Evolutionary conservation across 2,329 filamentous ascomycete genomes (phyloP).

Genomic region (Pyrenophora seminiperda): DNA sequence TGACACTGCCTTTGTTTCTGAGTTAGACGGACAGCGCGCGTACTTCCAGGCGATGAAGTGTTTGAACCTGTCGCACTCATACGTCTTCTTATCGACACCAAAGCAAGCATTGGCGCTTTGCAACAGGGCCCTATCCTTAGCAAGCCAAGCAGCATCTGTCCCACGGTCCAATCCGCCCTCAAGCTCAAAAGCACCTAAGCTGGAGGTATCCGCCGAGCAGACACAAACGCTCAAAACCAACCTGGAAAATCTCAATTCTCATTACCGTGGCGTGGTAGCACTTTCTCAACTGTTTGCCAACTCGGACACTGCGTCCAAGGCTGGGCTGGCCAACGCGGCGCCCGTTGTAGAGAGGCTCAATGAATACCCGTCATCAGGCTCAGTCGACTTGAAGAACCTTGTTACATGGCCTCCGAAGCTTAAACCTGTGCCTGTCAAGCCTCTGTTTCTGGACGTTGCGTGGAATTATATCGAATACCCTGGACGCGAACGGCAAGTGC

Average conservation of each 20-base stretch:
- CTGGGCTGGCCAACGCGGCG: conserved; percentile 50
- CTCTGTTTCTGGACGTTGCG: conserved; percentile 91
- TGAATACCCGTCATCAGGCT: conserved; percentile 71
- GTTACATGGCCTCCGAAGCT: conserved; percentile 87
- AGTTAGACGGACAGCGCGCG: conserved; percentile 75
- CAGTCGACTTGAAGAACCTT: conserved; percentile 75
- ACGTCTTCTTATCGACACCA: conserved; percentile 72
- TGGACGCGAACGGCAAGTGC: conserved; percentile 55
- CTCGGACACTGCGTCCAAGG: conserved; percentile 55
- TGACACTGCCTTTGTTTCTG: conserved; percentile 74
- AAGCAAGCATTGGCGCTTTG: conserved; percentile 86
- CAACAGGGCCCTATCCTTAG: conserved; percentile 70
- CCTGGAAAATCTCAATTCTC: conserved; percentile 74
- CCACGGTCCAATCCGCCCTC: conserved; percentile 41
- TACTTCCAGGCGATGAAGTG: conserved; percentile 93
- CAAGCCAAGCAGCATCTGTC: conserved; percentile 56
- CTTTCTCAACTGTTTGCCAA: conserved; percentile 68
- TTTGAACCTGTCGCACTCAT: conserved; percentile 82
- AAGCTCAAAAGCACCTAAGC: conserved; percentile 61
- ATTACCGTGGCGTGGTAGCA: conserved; percentile 83
- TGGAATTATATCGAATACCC: conserved; percentile 98
- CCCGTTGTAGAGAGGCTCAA: conserved; percentile 77
- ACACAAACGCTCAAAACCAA: conserved; percentile 64
- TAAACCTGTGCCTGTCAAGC: conserved; percentile 85
- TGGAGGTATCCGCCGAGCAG: conserved; percentile 68